phyloP scores from a whole-genome alignment of 1,284 basidiomycete genomes.

The Marasmius fiardii region DNA sequence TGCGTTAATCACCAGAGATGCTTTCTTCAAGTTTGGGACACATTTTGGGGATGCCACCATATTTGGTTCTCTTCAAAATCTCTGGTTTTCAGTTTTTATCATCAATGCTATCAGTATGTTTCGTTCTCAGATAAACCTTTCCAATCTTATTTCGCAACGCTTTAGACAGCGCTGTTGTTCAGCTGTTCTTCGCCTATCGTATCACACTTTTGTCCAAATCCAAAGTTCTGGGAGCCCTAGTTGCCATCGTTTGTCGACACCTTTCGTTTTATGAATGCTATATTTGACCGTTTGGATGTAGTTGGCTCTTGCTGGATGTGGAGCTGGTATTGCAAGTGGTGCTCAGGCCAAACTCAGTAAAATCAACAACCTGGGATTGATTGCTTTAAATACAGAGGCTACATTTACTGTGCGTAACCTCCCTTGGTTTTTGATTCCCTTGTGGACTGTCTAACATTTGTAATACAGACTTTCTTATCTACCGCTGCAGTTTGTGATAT shows the following conservation, averaged over 20 bases:
- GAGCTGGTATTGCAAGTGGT: neutral
- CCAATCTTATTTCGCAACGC: neutral
- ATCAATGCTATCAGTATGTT: constrained; percentile 21
- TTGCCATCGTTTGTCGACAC: neutral
- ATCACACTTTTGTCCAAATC: constrained; percentile 19
- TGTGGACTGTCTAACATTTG: neutral
- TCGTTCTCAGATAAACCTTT: neutral
- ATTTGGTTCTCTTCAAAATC: constrained; percentile 17
- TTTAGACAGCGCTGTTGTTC: neutral
- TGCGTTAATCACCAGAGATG: constrained; percentile 18
- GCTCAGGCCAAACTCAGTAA: neutral
- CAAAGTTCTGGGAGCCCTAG: constrained; percentile 8
- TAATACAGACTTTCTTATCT: neutral
- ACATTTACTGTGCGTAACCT: neutral
- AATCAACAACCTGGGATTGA: neutral
- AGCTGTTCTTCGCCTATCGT: constrained; percentile 20
- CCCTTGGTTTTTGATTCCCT: neutral
- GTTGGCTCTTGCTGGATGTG: neutral
- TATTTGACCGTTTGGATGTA: neutral
- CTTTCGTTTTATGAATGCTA: neutral
- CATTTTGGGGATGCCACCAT: constrained; percentile 19
- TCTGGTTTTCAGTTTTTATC: constrained; percentile 19
- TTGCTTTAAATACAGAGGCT: neutral
- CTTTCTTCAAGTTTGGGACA: constrained; percentile 19
- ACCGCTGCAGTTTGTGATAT: neutral